A percentile compares a stretch with the other conserved stretches of the same genome.
These are phyloP conservation scores for Funneliformis mosseae DNA, from an alignment of 192 early-diverging fungal species.

Conservation along the genomic window DNA sequence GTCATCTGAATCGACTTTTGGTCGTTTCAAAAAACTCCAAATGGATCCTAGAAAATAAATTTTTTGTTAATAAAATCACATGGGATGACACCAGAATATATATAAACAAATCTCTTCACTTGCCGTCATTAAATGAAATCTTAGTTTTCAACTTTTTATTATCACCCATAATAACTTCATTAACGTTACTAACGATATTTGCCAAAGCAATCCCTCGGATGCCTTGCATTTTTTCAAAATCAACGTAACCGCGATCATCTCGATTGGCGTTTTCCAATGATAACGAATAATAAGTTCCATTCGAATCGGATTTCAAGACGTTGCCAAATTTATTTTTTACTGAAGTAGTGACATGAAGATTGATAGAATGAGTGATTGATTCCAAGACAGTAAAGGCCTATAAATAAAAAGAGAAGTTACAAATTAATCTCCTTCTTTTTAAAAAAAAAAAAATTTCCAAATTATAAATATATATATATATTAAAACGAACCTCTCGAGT, in stretches of 20 bases:
- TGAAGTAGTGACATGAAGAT: slow-evolving; percentile 68
- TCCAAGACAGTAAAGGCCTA: slow-evolving; percentile 76
- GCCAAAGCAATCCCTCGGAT: slow-evolving; percentile 83
- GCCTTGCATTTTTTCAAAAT: slow-evolving; percentile 89
- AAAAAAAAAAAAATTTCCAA: neutral
- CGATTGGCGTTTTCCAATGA: slow-evolving; percentile 83
- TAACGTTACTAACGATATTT: slow-evolving; percentile 79
- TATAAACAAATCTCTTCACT: neutral
- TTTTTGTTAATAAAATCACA: neutral
- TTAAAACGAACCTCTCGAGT: neutral
- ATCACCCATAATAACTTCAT: slow-evolving; percentile 60
- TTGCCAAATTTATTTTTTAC: slow-evolving; percentile 73
- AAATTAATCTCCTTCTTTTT: too few species aligned
- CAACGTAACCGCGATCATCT: slow-evolving; percentile 71
- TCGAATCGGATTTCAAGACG: slow-evolving; percentile 89
- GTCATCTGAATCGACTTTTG: neutral
- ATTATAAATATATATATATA: too few species aligned
- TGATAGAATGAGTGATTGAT: slow-evolving; percentile 60
- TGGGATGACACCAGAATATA: neutral
- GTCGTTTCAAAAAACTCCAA: neutral
- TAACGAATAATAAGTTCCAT: slow-evolving; percentile 81
- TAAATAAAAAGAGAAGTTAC: slow-evolving; percentile 9
- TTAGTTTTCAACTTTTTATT: slow-evolving; percentile 70
- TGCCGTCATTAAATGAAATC: slow-evolving; percentile 91
- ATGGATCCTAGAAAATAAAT: neutral